Evolutionary conservation across 1,284 basidiomycete genomes (phyloP), one percentile per base, ranked within the genome.

Genomic region (Coniophora puteana): DNA sequence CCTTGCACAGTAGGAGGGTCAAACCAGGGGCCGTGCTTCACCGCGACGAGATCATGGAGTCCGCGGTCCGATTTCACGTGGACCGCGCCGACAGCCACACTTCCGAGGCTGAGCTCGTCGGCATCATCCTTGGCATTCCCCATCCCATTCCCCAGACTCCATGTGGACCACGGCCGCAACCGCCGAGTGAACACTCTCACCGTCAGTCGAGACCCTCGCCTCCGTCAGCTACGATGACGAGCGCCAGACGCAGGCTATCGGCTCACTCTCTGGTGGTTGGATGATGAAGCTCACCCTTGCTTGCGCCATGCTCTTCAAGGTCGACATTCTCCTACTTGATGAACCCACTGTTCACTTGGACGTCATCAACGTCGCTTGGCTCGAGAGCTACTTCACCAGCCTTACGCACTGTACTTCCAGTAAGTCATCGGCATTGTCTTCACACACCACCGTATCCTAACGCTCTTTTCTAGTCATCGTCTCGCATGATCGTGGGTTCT

Each of bases 251-350:
- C 76, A 89, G 53, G 71, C 91, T 31, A 96, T 96, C 53, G 91
- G 93, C 52, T 85, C 83, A 49, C 75, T 99, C 41, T 99, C 95
- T 36, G 96, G 96, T 80, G 96, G 96, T 75, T 99, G 96, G 96
- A 97, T 98, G 80, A 99, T 99, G 96, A 98, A 98, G 81, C 86
- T 99, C 52, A 95, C 95, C 23, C 83, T 99, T 47, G 96, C 96
- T 44, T 85, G 96, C 56, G 96, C 96, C 45, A 96, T 99, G 76
- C 81, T 99, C 45, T 99, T 98, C 90, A 93, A 93, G 75, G 93
- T 94, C 54, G 94, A 97, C 62, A 96, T 97, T 59, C 83, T 97
- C 48, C 74, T 96, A 38, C 89, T 96, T 56, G 93, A 97, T 68
- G 94, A 97, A 74, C 94, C 94, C 35, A 97, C 93, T 69, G 96